phyloP scores from a whole-genome alignment of 176 grass and related monocot species.

The Cenchrus purpureus region DNA sequence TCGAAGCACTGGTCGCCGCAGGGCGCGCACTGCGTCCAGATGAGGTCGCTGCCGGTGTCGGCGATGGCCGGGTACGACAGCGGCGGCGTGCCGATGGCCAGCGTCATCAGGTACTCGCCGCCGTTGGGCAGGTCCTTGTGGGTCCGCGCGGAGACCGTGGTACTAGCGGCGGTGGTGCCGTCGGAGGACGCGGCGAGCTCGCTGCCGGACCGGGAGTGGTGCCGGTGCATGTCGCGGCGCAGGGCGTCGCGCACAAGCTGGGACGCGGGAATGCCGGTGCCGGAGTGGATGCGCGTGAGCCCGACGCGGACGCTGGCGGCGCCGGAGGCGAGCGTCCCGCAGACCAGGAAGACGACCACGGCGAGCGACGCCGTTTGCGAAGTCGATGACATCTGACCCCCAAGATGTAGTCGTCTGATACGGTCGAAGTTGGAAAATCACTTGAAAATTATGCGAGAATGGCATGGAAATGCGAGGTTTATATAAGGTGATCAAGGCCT shows the following conservation, averaged over 20 bases:
- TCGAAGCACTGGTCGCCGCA: conserved; percentile 52
- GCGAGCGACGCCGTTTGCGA: conserved; percentile 6
- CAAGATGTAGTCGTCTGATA: not conserved
- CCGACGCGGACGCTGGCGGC: conserved; percentile 50
- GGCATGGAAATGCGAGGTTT: not conserved
- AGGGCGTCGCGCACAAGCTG: conserved; percentile 58
- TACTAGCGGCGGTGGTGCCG: not conserved
- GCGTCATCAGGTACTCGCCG: conserved; percentile 69
- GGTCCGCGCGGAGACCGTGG: conserved; percentile 31
- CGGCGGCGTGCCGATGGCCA: conserved; percentile 72
- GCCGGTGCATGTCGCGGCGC: conserved; percentile 50
- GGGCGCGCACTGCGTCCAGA: conserved; percentile 67
- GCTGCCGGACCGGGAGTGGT: conserved; percentile 20
- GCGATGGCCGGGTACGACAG: conserved; percentile 53
- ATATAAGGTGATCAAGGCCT: conserved; percentile 16
- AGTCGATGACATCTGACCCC: not conserved
- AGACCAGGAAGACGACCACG: conserved; percentile 2
- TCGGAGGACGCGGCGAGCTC: conserved; percentile 38
- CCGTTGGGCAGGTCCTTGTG: conserved; percentile 46
- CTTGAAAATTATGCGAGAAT: not conserved
- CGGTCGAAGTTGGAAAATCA: too few species aligned
- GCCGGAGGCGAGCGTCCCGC: conserved; percentile 7
- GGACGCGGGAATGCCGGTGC: conserved; percentile 40
- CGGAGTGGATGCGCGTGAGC: conserved; percentile 61
- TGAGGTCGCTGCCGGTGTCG: conserved; percentile 75